Base-by-base conservation (phyloP, 495 filamentous ascomycete species). In the Aspergillus homomorphus region DNA sequence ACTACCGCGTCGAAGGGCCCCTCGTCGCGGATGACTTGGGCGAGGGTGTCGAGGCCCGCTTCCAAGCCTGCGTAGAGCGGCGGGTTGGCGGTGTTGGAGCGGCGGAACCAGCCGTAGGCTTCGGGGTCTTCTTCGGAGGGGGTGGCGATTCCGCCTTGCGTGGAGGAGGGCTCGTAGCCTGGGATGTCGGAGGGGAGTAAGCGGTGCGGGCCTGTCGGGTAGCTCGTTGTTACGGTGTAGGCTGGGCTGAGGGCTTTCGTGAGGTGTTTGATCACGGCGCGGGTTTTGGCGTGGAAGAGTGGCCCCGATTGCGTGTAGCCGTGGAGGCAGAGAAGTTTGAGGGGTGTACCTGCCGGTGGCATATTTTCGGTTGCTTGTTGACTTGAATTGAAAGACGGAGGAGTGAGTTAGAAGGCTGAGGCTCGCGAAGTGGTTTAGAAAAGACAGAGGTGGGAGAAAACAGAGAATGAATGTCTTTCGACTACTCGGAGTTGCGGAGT, bases 241-340 rank as follows among this genome's bases (percentile, higher is more conserved):
- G 80, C 19, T 15, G 48, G 69, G 4, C 83, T 78, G 63, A 97
- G 86, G 28, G 83, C 70, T 70, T 95, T 96, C 51, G 78, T 76
- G 51, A 97, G 82, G 66, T 83, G 68, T 72, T 96, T 97, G 65
- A 89, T 80, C 16, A 97, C 80, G 21, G 91, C 92, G 71, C 87
- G 87, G 61, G 89, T 93, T 79, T 97, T 98, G 72, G 88, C 82
- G 74, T 84, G 86, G 84, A 97, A 98, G 67, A 90, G 75, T 1
- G 84, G 69, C 30, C 92, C 91, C 28, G 91, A 92, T 80, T 98
- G 94, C 1, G 93, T 96, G 84, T 88, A 98, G 73, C 93, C 79
- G 54, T 81, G 77, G 42, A 82, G 76, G 79, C 85, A 71, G 73
- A 86, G 63, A 73, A 85, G 70, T 76, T 80, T 77, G 66, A 82